Base-by-base conservation (phyloP, 2,329 filamentous ascomycete genomes). In the Cryphonectria japonica region DNA sequence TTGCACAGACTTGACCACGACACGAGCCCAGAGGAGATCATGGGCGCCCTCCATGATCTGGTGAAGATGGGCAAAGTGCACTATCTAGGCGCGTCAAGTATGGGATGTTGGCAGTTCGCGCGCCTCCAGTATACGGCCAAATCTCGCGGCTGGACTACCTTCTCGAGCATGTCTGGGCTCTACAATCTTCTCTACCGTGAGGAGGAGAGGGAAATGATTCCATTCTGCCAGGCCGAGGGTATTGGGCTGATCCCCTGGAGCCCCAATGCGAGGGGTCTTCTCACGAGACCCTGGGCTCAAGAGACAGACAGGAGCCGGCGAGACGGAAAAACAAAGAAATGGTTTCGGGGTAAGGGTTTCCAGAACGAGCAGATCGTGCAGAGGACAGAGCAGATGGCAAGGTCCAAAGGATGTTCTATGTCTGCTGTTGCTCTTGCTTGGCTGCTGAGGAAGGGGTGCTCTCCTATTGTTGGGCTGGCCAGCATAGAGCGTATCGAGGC, bases 171-270 rank as follows among this genome's bases (percentile, higher is more conserved):
- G 88, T 87, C 89, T 73, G 86, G 87, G 37, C 83, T 85, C 63
- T 85, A 90, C 76, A 89, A 88, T 73, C 80, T 88, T 0, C 76
- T 87, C 2, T 89, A 90, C 77, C 84, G 90, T 3, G 90, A 92
- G 75, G 89, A 92, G 50, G 81, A 82, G 73, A 79, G 81, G 0
- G 81, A 82, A 57, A 82, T 82, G 81, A 72, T 82, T 0, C 80
- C 80, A 0, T 82, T 81, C 60, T 82, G 81, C 63, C 71, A 75
- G 2, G 80, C 76, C 1, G 79, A 75, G 0, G 80, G 80, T 6
- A 79, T 82, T 0, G 80, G 79, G 0, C 73, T 82, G 19, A 80
- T 82, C 9, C 80, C 80, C 9, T 68, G 73, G 78, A 77, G 74
- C 22, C 80, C 80, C 0, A 76, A 81, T 7, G 79, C 79, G 0